These are phyloP conservation scores for Fonsecaea multimorphosa DNA, from an alignment of 2,329 filamentous ascomycete species.

Conservation along the genomic window DNA sequence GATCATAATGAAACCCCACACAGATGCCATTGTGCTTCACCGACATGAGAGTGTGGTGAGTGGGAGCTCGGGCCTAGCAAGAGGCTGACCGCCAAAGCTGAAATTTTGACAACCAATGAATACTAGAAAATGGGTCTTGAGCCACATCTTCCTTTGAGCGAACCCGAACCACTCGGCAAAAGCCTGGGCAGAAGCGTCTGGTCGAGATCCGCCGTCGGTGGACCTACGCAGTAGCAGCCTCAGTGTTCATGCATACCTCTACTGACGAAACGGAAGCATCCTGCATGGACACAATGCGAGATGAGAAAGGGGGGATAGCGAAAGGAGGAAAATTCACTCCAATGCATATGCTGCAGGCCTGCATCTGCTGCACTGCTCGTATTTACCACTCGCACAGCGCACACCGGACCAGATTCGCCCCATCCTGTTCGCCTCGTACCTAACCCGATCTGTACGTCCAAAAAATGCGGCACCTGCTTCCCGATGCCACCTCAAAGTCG, in stretches of 20 bases:
- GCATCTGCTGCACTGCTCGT: not conserved
- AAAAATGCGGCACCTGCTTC: not conserved
- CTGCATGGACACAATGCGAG: slow-evolving; percentile 5
- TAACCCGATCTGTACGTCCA: not conserved
- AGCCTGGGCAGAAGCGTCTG: not conserved
- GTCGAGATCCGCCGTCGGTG: not conserved
- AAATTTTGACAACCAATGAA: slow-evolving; percentile 25
- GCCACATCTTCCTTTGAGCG: not conserved
- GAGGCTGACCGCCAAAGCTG: slow-evolving; percentile 19
- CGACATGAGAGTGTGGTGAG: not conserved
- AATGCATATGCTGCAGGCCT: slow-evolving; percentile 14
- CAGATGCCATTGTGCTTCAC: not conserved
- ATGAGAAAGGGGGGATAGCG: not conserved
- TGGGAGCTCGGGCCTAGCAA: slow-evolving; percentile 6
- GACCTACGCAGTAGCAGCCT: not conserved
- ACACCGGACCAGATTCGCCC: not conserved
- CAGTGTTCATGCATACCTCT: slow-evolving; percentile 14
- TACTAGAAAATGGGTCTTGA: not conserved
- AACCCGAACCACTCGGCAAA: not conserved
- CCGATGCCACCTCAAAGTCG: not conserved
- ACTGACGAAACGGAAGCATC: slow-evolving; percentile 5
- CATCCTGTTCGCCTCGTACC: not conserved
- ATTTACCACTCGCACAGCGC: not conserved
- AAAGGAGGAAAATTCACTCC: slow-evolving; percentile 10
- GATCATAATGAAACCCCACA: not conserved